These are phyloP conservation scores for Candida taoyuanica DNA, from an alignment of 805 yeast species.

Conservation along the genomic window DNA sequence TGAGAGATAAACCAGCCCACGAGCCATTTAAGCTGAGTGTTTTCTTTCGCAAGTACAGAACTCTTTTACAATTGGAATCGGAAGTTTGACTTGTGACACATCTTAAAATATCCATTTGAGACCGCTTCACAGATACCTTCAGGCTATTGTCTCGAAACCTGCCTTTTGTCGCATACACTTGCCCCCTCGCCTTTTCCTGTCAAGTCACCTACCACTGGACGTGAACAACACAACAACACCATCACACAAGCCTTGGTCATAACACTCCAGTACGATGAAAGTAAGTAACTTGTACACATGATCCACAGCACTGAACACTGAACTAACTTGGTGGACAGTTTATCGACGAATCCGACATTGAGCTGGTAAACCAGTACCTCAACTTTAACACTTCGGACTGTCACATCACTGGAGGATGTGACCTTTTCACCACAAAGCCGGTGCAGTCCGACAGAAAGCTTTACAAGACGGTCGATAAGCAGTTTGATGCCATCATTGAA, in stretches of 20 bases:
- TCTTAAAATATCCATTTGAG: too few relatives aligned
- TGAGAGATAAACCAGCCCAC: neutral
- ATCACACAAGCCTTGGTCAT: too few relatives aligned
- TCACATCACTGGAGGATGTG: conserved; percentile 83
- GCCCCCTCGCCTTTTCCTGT: neutral
- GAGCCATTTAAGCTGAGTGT: neutral
- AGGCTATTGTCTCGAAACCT: too few relatives aligned
- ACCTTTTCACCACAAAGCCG: conserved; percentile 90
- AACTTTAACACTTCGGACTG: conserved; percentile 73
- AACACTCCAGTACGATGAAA: neutral
- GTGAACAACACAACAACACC: too few relatives aligned
- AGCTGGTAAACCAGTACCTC: conserved; percentile 80
- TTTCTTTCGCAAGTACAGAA: neutral
- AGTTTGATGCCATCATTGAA: conserved; percentile 50
- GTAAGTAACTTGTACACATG: neutral
- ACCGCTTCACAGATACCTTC: too few relatives aligned
- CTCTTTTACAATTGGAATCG: too few relatives aligned
- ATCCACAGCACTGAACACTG: neutral
- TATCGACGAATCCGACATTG: conserved; percentile 91
- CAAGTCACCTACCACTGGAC: neutral
- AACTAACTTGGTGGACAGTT: conserved; percentile 51
- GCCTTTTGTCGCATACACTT: too few relatives aligned
- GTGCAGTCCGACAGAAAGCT: conserved; percentile 86
- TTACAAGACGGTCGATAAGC: conserved; percentile 81
- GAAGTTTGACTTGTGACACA: too few relatives aligned